These are phyloP conservation scores for Fusarium xyrophilum DNA, from an alignment of 2,329 filamentous ascomycete species.

Conservation along the genomic window DNA sequence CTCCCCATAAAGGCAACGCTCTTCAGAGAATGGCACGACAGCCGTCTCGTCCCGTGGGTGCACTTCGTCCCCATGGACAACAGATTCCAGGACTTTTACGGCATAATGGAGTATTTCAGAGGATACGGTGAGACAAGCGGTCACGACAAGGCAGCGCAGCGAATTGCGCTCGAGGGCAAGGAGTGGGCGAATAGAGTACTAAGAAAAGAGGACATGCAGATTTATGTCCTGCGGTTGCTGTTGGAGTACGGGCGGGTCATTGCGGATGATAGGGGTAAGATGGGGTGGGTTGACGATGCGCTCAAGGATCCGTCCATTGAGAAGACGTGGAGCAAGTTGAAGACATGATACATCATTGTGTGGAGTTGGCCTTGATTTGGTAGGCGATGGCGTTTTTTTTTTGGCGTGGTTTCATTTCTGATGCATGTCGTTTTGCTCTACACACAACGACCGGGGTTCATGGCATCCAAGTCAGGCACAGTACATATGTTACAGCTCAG, in stretches of 20 bases:
- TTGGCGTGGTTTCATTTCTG: slow-evolving; percentile 14
- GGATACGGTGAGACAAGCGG: slow-evolving; percentile 58
- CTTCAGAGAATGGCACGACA: slow-evolving; percentile 83
- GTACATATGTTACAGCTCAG: slow-evolving; percentile 26
- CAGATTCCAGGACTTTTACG: slow-evolving; percentile 74
- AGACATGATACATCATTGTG: slow-evolving; percentile 23
- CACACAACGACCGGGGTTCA: slow-evolving; percentile 18
- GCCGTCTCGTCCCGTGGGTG: slow-evolving; percentile 75
- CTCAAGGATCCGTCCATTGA: slow-evolving; percentile 45
- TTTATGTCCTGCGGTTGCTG: slow-evolving; percentile 71
- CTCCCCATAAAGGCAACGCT: slow-evolving; percentile 80
- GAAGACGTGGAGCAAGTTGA: slow-evolving; percentile 43
- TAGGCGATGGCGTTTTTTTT: slow-evolving; percentile 37
- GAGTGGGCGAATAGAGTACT: slow-evolving; percentile 73
- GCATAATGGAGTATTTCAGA: slow-evolving; percentile 76
- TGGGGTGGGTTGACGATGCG: slow-evolving; percentile 65
- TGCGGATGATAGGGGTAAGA: slow-evolving; percentile 57
- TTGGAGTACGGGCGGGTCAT: slow-evolving; percentile 67
- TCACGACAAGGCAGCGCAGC: slow-evolving; percentile 66
- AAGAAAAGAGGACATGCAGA: slow-evolving; percentile 74
- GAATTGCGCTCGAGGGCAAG: slow-evolving; percentile 70
- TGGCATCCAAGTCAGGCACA: slow-evolving; percentile 7
- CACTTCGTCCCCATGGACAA: slow-evolving; percentile 85
- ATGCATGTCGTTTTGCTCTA: slow-evolving; percentile 24
- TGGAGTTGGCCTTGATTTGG: slow-evolving; percentile 32